Evolutionary conservation across 2,329 filamentous ascomycete genomes (phyloP), one percentile per base, ranked within the genome.

Genomic region (Cordyceps sp.): DNA sequence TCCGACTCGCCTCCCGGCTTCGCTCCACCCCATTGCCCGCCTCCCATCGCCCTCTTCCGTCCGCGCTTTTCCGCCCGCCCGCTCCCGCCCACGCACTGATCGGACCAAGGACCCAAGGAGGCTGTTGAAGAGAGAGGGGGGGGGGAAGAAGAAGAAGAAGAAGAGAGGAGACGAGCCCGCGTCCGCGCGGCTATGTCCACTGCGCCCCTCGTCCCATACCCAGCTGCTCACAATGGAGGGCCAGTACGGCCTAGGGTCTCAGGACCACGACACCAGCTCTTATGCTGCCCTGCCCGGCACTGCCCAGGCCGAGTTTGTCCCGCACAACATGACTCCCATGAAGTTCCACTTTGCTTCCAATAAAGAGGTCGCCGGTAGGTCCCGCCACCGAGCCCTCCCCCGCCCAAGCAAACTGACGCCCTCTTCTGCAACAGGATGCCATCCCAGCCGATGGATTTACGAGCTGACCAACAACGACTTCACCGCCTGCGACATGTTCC

Each of bases 381-480:
- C 16, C n/a, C 3, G n/a, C 7, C 5, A 16, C 13, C 10, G 17
- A 10, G 4, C 16, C 15, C 26, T 16, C 26, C 13, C 13, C 13
- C 6, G 18, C 10, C 17, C 16, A 14, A 9, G 14, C 16, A 10
- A 13, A 21, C 28, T 29, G 26, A 28, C 14, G 6, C 14, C 10
- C 22, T 20, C 12, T 20, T 9, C 13, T 12, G 2, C 4, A 12
- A 12, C 16, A 56, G 53, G 53, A 32, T 53, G 49, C 28, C 51
- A 58, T 31, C 55, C 57, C 6, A 53, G 53, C 28, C 52, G 57
- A 42, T 60, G 57, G 57, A 46, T 59, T 24, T 48, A 57, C 38
- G 56, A 60, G 32, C 40, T 60, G 8, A 39, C 51, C 21, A 46
- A 57, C 35, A 59, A 58, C 29, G 44, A 49, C 30, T 52, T 58